Percentiles rank a stretch among this genome's conserved stretches.
phyloP scores from a whole-genome alignment of 345 rosid species.

The Salix exigua region DNA sequence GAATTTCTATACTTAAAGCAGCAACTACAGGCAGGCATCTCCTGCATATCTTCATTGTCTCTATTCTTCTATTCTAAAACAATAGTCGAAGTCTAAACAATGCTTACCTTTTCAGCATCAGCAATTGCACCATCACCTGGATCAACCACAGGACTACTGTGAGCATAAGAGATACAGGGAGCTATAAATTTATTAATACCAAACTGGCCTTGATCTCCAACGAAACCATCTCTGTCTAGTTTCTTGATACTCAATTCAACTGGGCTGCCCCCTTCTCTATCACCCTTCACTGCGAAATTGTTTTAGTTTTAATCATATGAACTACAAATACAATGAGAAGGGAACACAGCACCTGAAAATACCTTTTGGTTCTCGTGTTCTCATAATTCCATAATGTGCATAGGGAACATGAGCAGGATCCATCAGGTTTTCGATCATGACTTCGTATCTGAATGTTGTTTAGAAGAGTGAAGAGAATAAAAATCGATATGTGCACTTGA shows the following conservation, averaged over 20 bases:
- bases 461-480: background rate
- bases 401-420: conserved; percentile 96
- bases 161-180: conserved; percentile 43
- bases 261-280: conserved; percentile 91
- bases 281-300: conserved; percentile 49
- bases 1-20: no score
- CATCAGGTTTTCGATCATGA: conserved; percentile 82
- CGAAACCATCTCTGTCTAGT: conserved; percentile 46
- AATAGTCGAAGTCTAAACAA: no score
- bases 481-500: no score
- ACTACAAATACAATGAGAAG: background rate
- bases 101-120: conserved; percentile 38
- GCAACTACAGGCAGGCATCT: no score
- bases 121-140: background rate
- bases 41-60: no score
- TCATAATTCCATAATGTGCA: conserved; percentile 82
- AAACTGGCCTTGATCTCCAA: conserved; percentile 50
- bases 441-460: conserved; percentile 56
- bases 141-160: conserved; percentile 28
- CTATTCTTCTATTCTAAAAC: no score
- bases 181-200: conserved; percentile 58
- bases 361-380: conserved; percentile 37
- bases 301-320: conserved; percentile 3
- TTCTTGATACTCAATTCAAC: conserved; percentile 51
- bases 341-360: background rate